Evolutionary conservation across 2,329 filamentous ascomycete species (phyloP).

Genomic region (Aspergillus fumigatus): DNA sequence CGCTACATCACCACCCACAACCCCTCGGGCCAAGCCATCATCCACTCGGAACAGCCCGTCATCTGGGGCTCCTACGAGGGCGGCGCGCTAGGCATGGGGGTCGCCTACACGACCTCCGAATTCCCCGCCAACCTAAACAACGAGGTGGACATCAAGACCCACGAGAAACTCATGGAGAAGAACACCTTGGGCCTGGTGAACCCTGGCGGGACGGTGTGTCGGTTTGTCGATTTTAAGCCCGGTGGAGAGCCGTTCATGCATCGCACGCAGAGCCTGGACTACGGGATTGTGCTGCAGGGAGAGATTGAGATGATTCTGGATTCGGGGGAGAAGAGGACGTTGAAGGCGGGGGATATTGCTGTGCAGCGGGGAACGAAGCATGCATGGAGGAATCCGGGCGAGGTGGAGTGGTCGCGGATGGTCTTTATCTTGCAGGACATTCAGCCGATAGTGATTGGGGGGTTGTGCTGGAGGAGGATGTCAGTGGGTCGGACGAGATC

Average conservation of each 20-base stretch:
- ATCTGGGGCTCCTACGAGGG: conserved; percentile 26
- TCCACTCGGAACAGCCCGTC: conserved; percentile 28
- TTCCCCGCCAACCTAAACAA: conserved; percentile 34
- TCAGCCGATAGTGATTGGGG: conserved; percentile 18
- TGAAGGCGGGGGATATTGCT: conserved; percentile 51
- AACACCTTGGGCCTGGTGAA: conserved; percentile 35
- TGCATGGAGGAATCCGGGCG: conserved; percentile 48
- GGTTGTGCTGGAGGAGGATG: conserved; percentile 23
- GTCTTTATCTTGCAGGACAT: conserved; percentile 33
- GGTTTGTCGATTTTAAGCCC: conserved; percentile 48
- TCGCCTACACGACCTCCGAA: conserved; percentile 38
- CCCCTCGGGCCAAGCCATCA: conserved; percentile 30
- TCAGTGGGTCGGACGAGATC: conserved; percentile 10
- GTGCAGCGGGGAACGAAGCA: conserved; percentile 56
- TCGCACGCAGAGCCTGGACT: conserved; percentile 52
- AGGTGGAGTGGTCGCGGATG: conserved; percentile 47
- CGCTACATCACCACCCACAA: conserved; percentile 38
- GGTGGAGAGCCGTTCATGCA: conserved; percentile 46
- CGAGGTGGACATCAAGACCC: conserved; percentile 30
- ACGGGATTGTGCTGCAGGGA: conserved; percentile 53
- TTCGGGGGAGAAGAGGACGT: conserved; percentile 44
- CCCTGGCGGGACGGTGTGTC: conserved; percentile 40
- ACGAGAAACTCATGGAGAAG: conserved; percentile 24
- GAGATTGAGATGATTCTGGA: conserved; percentile 50
- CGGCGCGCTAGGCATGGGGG: conserved; percentile 34